Conservation (phyloP, 176 grass and related monocot genomes). For the Carex kokanica region DNA sequence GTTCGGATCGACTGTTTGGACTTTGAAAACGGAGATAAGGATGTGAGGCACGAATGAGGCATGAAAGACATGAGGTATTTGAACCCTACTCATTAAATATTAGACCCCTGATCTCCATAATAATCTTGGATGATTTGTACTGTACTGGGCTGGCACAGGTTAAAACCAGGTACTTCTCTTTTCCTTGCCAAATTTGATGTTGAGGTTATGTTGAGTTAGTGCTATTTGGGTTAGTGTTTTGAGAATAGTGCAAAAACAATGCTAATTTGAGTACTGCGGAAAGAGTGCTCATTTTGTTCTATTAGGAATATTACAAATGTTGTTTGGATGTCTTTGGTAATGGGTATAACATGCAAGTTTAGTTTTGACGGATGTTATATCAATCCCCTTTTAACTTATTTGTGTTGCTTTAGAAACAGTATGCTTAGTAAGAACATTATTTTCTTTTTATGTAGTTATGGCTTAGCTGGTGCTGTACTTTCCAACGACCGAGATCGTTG, state of each 20-base stretch:
- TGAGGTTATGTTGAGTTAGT: not conserved
- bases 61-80: too few species aligned
- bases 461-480: constrained; percentile 80
- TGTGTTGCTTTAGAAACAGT: not conserved
- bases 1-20: too few species aligned
- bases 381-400: not conserved
- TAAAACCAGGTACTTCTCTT: not conserved
- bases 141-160: not conserved
- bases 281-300: too few species aligned
- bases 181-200: not conserved
- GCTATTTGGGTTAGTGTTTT: too few species aligned
- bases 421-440: not conserved
- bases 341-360: not conserved
- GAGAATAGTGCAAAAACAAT: too few species aligned
- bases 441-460: constrained; percentile 55
- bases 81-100: not conserved
- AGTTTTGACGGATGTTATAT: not conserved
- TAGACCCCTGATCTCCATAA: not conserved
- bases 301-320: too few species aligned
- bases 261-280: not conserved
- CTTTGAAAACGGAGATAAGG: too few species aligned
- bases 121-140: not conserved
- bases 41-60: too few species aligned
- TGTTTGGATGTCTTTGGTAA: not conserved
- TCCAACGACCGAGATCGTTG: constrained; percentile 71